Evolutionary conservation across 306 rosid genomes (phyloP).

Genomic region (Quillaja saponaria): DNA sequence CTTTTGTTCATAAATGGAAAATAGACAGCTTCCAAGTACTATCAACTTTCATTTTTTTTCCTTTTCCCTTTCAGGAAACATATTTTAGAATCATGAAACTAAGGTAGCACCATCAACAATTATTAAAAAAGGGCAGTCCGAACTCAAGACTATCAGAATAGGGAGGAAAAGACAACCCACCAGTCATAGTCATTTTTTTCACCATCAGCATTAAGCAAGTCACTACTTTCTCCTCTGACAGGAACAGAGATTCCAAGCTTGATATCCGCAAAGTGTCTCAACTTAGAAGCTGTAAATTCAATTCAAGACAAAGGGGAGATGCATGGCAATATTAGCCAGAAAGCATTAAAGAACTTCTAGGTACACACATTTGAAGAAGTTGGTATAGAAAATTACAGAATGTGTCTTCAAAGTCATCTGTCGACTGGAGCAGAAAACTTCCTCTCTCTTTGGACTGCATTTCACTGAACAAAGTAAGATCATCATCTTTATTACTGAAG

Average conservation of each 20-base stretch:
- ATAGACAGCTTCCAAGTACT: neutral
- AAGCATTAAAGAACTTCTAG: conserved; percentile 1
- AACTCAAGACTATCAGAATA: neutral
- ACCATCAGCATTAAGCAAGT: conserved; percentile 64
- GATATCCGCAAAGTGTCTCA: conserved; percentile 66
- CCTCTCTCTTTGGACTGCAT: conserved; percentile 74
- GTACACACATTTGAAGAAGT: conserved; percentile 16
- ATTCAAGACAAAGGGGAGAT: conserved; percentile 25
- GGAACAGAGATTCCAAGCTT: conserved; percentile 72
- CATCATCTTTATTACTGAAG: conserved; percentile 68
- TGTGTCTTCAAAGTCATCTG: conserved; percentile 75
- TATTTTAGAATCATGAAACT: too few relatives aligned
- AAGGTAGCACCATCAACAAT: too few relatives aligned
- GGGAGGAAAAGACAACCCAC: conserved; percentile 42
- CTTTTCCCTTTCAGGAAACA: too few relatives aligned
- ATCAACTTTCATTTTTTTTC: too few relatives aligned
- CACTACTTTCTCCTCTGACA: conserved; percentile 63
- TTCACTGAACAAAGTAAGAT: conserved; percentile 77
- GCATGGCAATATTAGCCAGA: conserved; percentile 29
- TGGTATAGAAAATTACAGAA: conserved; percentile 52
- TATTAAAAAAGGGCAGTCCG: too few relatives aligned
- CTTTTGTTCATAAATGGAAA: conserved; percentile 10
- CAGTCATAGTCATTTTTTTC: conserved; percentile 86
- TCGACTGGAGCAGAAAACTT: conserved; percentile 64
- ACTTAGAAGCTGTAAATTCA: conserved; percentile 58